Conservation (phyloP, 148 eudicot genomes). For the Vaccinium vitisidaea region DNA sequence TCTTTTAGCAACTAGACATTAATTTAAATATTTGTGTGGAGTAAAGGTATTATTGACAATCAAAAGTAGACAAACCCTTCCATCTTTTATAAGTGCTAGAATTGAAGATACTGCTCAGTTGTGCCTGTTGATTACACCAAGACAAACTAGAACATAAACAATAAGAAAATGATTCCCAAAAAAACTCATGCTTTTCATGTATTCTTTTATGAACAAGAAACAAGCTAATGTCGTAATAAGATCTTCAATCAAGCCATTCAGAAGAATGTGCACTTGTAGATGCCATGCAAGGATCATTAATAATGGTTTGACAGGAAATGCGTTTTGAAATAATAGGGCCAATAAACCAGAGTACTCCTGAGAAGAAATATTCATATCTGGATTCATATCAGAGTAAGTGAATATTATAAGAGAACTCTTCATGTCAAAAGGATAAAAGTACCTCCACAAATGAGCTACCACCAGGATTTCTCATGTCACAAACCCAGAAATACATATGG, state of each 20-base stretch:
- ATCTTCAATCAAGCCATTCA: neutral
- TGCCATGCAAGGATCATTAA: neutral
- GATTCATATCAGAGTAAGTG: neutral
- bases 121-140: neutral
- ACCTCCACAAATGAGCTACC: constrained; percentile 99
- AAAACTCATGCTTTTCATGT: neutral
- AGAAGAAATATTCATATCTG: neutral
- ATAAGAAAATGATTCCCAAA: neutral
- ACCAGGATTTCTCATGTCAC: constrained; percentile 98
- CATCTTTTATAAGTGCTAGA: too few species aligned
- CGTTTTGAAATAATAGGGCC: neutral
- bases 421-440: neutral
- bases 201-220: neutral
- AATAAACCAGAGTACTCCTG: neutral
- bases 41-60: too few species aligned
- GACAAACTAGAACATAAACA: neutral
- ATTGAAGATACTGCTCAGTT: neutral
- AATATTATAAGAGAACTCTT: neutral
- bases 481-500: constrained; percentile 86
- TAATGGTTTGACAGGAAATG: neutral
- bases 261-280: neutral
- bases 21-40: too few species aligned
- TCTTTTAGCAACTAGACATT: too few species aligned
- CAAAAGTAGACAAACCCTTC: too few species aligned
- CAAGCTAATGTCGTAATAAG: neutral